Evolutionary conservation across 192 early-diverging fungal genomes (phyloP).

Genomic region (Coemansia sp.): DNA sequence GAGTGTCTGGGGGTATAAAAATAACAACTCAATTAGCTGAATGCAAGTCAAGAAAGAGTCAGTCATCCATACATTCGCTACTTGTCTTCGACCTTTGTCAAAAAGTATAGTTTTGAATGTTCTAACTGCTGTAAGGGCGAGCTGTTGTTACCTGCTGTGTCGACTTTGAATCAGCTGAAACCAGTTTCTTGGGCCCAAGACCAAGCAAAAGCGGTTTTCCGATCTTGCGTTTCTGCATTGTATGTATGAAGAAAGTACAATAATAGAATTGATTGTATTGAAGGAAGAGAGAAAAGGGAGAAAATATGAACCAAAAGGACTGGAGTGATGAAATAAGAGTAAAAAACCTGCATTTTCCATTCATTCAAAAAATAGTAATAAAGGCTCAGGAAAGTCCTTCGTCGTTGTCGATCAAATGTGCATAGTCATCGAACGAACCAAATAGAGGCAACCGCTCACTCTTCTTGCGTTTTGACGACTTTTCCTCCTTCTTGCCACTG

Average conservation of each 20-base stretch:
- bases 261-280: constrained; percentile 5
- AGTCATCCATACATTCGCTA: not conserved
- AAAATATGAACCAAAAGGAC: constrained; percentile 4
- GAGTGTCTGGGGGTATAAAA: not conserved
- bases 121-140: not conserved
- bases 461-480: constrained; percentile 57
- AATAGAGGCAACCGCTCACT: constrained; percentile 64
- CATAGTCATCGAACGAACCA: constrained; percentile 73
- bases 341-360: not conserved
- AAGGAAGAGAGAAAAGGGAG: not conserved
- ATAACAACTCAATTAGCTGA: constrained; percentile 1
- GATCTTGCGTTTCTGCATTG: constrained; percentile 42
- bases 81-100: not conserved
- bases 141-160: constrained; percentile 21
- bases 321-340: not conserved
- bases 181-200: constrained; percentile 12
- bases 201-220: constrained; percentile 25
- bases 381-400: constrained; percentile 32
- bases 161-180: not conserved
- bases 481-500: constrained; percentile 11
- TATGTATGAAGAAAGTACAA: not conserved
- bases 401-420: constrained; percentile 50
- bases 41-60: not conserved
- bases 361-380: not conserved
- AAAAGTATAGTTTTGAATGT: not conserved